Evolutionary conservation across 148 eudicot species (phyloP).

Genomic region (Dianthus caryophyllus): DNA sequence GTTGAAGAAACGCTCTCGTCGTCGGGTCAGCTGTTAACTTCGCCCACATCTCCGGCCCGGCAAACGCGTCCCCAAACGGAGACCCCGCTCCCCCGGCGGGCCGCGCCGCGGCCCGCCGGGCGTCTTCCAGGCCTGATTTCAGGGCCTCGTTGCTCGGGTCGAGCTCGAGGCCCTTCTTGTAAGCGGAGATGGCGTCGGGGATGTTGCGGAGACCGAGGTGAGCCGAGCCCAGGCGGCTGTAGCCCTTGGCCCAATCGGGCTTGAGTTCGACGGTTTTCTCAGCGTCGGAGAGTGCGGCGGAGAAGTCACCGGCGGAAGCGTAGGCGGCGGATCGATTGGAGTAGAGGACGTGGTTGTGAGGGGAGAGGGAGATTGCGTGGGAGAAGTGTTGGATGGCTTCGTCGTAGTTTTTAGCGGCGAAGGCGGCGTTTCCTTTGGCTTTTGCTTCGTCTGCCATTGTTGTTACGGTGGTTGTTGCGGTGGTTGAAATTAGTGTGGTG

Average conservation of each 20-base stretch:
- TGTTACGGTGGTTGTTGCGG: too few relatives aligned
- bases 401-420: conserved; percentile 60
- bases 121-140: conserved; percentile 67
- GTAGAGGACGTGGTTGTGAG: conserved; percentile 81
- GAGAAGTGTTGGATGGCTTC: conserved; percentile 79
- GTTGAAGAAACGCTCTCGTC: conserved; percentile 51
- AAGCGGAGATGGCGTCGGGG: conserved; percentile 54
- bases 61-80: conserved; percentile 84
- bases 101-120: conserved; percentile 23
- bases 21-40: conserved; percentile 73
- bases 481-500: too few relatives aligned
- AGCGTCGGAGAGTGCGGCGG: conserved; percentile 73
- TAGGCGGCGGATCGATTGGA: conserved; percentile 87
- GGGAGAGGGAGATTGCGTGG: conserved; percentile 62
- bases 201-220: conserved; percentile 43
- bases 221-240: conserved; percentile 80
- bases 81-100: not conserved
- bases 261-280: conserved; percentile 72
- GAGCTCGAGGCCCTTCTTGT: conserved; percentile 65
- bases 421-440: conserved; percentile 92
- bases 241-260: conserved; percentile 79
- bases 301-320: conserved; percentile 57
- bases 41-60: conserved; percentile 94
- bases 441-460: conserved; percentile 91
- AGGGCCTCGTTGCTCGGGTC: conserved; percentile 73